Evolutionary conservation across 208 protist genomes (phyloP), one percentile per base, ranked within the genome.

Genomic region (Vickermania spadyakhi): DNA sequence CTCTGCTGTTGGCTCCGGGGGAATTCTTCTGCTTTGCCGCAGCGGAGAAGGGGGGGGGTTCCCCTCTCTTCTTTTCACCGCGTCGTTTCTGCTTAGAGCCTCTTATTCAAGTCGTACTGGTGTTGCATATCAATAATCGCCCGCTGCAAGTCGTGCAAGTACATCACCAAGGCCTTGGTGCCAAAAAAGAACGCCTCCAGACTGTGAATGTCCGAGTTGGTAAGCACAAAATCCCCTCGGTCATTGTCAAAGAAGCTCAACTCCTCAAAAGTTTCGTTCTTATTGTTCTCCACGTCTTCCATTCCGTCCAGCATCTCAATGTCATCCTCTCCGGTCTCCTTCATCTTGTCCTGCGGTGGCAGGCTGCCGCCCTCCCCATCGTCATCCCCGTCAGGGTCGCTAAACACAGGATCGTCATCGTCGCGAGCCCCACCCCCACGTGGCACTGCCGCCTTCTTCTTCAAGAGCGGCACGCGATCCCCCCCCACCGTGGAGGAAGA

Each of bases 141-240:
- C 64, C 77, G 71, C 70, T 93, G 77, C 50, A 93, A 51, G 41
- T 90, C 74, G 28, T 81, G 75, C 22, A 89, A 45, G 58, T 89
- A 75, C 31, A 63, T 58, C n/a, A 89, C 79, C 18, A 90, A 58
- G n/a, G 78, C 67, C 28, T 78, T 73, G 49, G 89, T 66, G 31
- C 86, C 86, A 61, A 89, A 93, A 4, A 93, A 64, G 52, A 93
- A 93, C 0, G 86, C 80, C 72, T 91, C 83, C 22, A 93, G 26
- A 50, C 86, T 90, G 66, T 93, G 86, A 42, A 93, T 84, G 45
- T 93, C 86, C 31, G 72, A 69, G 68, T 89, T 93, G 4, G 79
- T 81, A 54, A 93, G 60, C 22, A 93, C 81, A 71, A 82, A 87
- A 64, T 80, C 79, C 23, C 73, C 75, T 26, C 57, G 50, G 26